These are phyloP conservation scores for Ogataea methanolica DNA, from an alignment of 805 yeast genomes.

Conservation along the genomic window DNA sequence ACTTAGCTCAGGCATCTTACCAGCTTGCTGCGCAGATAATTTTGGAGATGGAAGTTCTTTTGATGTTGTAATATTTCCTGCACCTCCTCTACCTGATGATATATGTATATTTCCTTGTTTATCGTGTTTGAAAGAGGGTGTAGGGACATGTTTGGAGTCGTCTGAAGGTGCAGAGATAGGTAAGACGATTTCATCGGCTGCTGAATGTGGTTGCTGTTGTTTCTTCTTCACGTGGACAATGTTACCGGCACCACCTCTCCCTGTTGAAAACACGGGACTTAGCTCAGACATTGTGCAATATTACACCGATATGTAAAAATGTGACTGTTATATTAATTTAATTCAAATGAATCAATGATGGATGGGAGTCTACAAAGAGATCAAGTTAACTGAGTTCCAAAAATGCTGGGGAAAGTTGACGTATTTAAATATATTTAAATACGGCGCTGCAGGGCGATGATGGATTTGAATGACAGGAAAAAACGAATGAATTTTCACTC, in stretches of 20 bases:
- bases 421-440: no score
- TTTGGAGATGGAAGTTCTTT: conserved; percentile 40
- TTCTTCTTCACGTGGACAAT: conserved; percentile 15
- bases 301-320: neutral
- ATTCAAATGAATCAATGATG: neutral
- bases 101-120: conserved; percentile 33
- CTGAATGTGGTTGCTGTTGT: conserved; percentile 3
- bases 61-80: conserved; percentile 43
- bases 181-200: conserved; percentile 22
- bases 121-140: conserved; percentile 23
- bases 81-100: conserved; percentile 58
- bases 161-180: conserved; percentile 1
- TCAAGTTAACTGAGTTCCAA: no score
- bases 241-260: conserved; percentile 35
- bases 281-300: conserved; percentile 12
- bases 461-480: no score
- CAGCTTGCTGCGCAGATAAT: conserved; percentile 29
- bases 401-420: no score
- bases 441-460: no score
- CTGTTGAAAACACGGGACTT: conserved; percentile 26
- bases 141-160: neutral
- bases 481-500: no score
- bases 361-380: no score
- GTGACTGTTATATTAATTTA: neutral
- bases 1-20: conserved; percentile 22